phyloP scores from a whole-genome alignment of 805 yeast genomes.

The Ogataea ganodermae region DNA sequence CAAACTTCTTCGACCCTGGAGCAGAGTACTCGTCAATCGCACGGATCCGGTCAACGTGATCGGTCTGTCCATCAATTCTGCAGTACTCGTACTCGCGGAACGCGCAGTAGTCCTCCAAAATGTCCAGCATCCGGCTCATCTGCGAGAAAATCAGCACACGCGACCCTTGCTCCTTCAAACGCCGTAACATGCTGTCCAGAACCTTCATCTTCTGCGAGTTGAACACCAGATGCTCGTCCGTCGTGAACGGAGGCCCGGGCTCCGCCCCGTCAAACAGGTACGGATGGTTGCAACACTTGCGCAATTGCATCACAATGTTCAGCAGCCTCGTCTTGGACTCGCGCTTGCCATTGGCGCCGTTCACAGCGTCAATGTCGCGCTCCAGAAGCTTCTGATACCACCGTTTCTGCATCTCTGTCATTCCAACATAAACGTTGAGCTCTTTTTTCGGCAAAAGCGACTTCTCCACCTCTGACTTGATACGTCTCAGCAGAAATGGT shows the following conservation, averaged over 20 bases:
- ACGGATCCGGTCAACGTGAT: constrained; percentile 70
- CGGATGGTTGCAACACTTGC: constrained; percentile 87
- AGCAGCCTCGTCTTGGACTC: constrained; percentile 76
- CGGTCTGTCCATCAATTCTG: constrained; percentile 83
- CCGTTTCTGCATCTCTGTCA: constrained; percentile 76
- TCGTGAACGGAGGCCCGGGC: constrained; percentile 86
- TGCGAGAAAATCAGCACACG: constrained; percentile 79
- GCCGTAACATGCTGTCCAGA: constrained; percentile 64
- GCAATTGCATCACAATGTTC: constrained; percentile 81
- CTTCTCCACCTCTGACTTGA: constrained; percentile 80
- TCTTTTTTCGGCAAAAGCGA: constrained; percentile 76
- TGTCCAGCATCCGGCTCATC: constrained; percentile 81
- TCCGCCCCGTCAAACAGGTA: constrained; percentile 85
- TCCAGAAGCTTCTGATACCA: constrained; percentile 79
- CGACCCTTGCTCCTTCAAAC: constrained; percentile 67
- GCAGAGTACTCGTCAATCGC: constrained; percentile 79
- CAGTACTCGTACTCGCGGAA: constrained; percentile 72
- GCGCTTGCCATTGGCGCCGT: constrained; percentile 74
- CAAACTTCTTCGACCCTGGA: constrained; percentile 71
- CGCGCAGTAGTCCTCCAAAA: constrained; percentile 74
- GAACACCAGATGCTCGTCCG: constrained; percentile 78
- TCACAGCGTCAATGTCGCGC: constrained; percentile 81
- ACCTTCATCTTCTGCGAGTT: constrained; percentile 74
- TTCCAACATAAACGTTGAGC: constrained; percentile 68
- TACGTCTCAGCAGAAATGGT: constrained; percentile 75